phyloP scores from a whole-genome alignment of 2,329 filamentous ascomycete genomes.

The Neocatenulostroma microsporum region DNA sequence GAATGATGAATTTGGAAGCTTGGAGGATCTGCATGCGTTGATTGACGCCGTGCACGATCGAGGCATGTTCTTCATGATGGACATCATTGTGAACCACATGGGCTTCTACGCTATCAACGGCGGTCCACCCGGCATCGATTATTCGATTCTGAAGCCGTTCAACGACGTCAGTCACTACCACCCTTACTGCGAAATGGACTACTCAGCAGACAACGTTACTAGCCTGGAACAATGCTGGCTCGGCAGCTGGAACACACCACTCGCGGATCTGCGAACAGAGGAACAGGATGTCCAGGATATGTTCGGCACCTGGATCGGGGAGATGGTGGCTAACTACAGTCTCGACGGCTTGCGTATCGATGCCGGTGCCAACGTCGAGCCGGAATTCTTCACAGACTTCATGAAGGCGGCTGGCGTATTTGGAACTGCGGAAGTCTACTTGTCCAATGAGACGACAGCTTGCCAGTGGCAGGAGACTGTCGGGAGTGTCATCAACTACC shows the following conservation, averaged over 20 bases:
- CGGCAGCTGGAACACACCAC: conserved; percentile 40
- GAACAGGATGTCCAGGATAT: conserved; percentile 32
- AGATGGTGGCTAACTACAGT: conserved; percentile 37
- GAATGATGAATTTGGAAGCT: conserved; percentile 53
- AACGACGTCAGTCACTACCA: conserved; percentile 54
- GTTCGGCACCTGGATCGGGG: conserved; percentile 35
- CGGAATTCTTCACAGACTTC: conserved; percentile 31
- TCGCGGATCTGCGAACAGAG: conserved; percentile 44
- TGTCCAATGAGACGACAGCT: conserved; percentile 24
- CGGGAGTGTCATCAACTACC: conserved; percentile 33
- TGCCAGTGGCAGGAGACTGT: conserved; percentile 31
- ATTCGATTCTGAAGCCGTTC: conserved; percentile 47
- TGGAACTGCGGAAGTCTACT: conserved; percentile 31
- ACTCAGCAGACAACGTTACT: conserved; percentile 23
- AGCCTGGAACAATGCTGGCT: conserved; percentile 44
- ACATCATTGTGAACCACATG: conserved; percentile 52
- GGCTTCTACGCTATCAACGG: conserved; percentile 35
- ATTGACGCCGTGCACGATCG: conserved; percentile 48
- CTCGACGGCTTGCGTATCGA: conserved; percentile 37
- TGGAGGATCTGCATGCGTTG: conserved; percentile 51
- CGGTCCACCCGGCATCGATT: conserved; percentile 43
- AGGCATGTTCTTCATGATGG: conserved; percentile 54
- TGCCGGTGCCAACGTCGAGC: conserved; percentile 32
- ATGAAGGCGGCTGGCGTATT: conserved; percentile 30
- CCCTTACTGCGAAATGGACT: conserved; percentile 50